A percentile compares a stretch with the other conserved stretches of the same genome.
Evolutionary conservation across 2,329 filamentous ascomycete species (phyloP).

Genomic region (Thermoascus crustaceus): DNA sequence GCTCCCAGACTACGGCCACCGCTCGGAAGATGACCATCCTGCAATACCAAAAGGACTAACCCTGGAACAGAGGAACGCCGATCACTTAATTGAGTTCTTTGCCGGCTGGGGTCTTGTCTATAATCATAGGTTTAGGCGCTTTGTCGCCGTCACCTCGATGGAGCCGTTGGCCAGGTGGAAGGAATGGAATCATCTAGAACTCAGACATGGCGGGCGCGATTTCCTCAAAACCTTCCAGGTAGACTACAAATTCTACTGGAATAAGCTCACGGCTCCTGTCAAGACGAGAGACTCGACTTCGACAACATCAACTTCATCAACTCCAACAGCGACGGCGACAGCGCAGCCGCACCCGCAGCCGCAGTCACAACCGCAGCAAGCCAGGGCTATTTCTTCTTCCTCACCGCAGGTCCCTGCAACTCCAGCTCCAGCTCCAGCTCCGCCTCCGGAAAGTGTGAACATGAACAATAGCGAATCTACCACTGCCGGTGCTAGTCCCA

Average conservation of each 20-base stretch:
- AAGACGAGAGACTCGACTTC: too few species aligned
- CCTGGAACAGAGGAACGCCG: conserved; percentile 22
- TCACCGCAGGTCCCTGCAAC: too few species aligned
- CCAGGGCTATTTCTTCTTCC: too few species aligned
- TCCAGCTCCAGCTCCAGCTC: too few species aligned
- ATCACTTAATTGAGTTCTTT: conserved; percentile 32
- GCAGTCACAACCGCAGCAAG: too few species aligned
- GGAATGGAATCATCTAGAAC: conserved; percentile 21
- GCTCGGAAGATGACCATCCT: conserved; percentile 15
- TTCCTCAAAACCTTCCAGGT: conserved; percentile 11
- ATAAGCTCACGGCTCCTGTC: too few species aligned
- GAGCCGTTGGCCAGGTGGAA: conserved; percentile 20
- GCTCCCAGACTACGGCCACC: conserved; percentile 21
- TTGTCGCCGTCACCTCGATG: conserved; percentile 20
- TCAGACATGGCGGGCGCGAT: conserved; percentile 8
- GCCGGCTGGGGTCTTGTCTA: conserved; percentile 30
- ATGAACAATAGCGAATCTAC: too few species aligned
- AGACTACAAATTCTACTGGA: conserved; percentile 10
- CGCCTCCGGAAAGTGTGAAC: too few species aligned
- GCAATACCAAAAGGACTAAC: conserved; percentile 18
- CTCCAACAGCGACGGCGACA: too few species aligned
- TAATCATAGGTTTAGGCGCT: conserved; percentile 23
- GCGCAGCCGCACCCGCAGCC: too few species aligned
- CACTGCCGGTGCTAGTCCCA: too few species aligned
- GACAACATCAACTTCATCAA: background rate